Percentiles rank a stretch among this genome's conserved stretches.
phyloP scores from a whole-genome alignment of 768 basidiomycete species.

The Boletus sensibilis region DNA sequence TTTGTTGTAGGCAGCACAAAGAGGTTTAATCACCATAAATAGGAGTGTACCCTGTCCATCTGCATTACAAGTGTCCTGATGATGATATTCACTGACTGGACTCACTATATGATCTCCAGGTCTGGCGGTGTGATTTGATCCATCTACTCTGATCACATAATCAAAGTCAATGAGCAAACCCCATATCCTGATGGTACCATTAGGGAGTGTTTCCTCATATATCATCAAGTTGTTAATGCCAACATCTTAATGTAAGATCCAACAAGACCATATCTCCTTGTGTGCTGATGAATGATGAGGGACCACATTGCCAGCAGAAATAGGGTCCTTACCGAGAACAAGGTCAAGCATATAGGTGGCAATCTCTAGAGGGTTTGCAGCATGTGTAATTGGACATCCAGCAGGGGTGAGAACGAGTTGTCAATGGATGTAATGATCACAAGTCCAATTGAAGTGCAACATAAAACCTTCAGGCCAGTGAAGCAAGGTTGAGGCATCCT shows the following conservation, averaged over 20 bases:
- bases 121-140: neutral
- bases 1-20: neutral
- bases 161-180: neutral
- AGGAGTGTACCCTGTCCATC: neutral
- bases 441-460: neutral
- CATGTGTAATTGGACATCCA: neutral
- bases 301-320: neutral
- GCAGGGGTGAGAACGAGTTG: neutral
- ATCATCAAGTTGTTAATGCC: neutral
- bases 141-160: neutral
- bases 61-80: neutral
- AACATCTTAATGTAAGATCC: neutral
- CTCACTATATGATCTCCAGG: neutral
- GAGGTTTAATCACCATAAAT: neutral
- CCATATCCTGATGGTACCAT: neutral
- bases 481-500: neutral
- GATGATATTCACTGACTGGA: neutral
- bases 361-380: neutral
- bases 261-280: neutral
- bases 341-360: neutral
- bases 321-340: neutral
- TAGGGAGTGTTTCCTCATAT: neutral
- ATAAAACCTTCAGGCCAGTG: neutral
- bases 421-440: neutral
- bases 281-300: neutral